A percentile compares a stretch with the other conserved stretches of the same genome.
These are phyloP conservation scores for Aegle marmelos DNA, from an alignment of 345 rosid genomes.

Conservation along the genomic window DNA sequence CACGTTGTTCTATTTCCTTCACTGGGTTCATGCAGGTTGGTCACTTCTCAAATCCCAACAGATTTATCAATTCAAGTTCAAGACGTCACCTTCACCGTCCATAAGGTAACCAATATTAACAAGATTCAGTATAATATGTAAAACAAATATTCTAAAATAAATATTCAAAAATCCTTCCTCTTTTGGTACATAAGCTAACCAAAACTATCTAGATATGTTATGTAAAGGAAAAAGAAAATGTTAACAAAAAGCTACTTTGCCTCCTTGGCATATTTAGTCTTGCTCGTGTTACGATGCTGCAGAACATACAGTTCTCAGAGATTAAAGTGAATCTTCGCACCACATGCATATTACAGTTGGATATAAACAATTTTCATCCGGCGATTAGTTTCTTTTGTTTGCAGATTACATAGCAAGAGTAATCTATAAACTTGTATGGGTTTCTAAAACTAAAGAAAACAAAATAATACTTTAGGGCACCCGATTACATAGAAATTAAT, in stretches of 20 bases:
- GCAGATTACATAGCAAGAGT: neutral
- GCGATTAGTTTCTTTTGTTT: neutral
- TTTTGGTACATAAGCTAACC: neutral
- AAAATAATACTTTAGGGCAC: neutral
- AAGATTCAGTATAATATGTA: neutral
- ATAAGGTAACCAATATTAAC: conserved; percentile 50
- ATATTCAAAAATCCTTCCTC: too few relatives aligned
- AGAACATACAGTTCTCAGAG: neutral
- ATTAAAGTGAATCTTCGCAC: neutral
- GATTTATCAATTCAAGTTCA: conserved; percentile 68
- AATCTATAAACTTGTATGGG: neutral
- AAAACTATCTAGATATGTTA: neutral
- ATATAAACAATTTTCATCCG: neutral
- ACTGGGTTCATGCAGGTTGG: conserved; percentile 50
- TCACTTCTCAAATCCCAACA: conserved; percentile 55
- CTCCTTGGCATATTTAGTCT: neutral
- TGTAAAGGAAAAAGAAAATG: neutral
- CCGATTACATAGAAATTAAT: neutral
- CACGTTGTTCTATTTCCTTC: neutral
- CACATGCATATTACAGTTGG: neutral
- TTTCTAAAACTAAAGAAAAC: neutral
- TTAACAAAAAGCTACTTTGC: neutral
- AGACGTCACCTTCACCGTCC: conserved; percentile 59
- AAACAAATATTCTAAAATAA: neutral
- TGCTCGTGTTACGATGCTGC: neutral